Evolutionary conservation across 352 stramenopile genomes (phyloP).

Genomic region (Globisporangium viniferum): DNA sequence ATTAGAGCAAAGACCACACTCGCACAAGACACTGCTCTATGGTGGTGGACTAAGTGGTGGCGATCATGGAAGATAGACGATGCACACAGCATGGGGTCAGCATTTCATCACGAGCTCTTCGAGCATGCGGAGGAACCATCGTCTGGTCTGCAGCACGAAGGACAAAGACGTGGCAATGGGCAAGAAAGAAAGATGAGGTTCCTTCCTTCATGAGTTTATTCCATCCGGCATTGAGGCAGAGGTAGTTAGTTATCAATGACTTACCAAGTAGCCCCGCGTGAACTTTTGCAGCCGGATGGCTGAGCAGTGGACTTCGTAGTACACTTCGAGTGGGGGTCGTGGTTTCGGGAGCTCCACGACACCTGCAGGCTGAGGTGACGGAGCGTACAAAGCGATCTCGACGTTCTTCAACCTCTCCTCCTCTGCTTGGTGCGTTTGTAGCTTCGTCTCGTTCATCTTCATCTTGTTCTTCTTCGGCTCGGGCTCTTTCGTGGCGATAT

Average conservation of each 20-base stretch:
- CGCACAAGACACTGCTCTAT: too few species aligned
- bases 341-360: background rate
- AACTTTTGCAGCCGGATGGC: conserved; percentile 23
- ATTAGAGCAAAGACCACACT: too few species aligned
- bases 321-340: conserved; percentile 13
- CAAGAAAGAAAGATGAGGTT: background rate
- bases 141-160: conserved; percentile 25
- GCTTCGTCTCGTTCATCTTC: too few species aligned
- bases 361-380: background rate
- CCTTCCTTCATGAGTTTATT: background rate
- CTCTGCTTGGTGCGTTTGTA: background rate
- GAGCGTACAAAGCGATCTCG: background rate
- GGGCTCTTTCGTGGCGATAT: conserved; percentile 10
- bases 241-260: background rate
- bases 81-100: background rate
- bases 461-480: conserved; percentile 1
- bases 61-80: too few species aligned
- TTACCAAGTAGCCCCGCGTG: conserved; percentile 25
- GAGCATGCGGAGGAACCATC: conserved; percentile 37
- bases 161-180: background rate
- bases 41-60: too few species aligned
- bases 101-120: conserved; percentile 30
- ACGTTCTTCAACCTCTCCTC: background rate
- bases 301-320: conserved; percentile 18
- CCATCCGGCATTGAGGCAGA: background rate